Conservation (phyloP, 768 basidiomycete genomes). For the Boletus reticulatus region DNA sequence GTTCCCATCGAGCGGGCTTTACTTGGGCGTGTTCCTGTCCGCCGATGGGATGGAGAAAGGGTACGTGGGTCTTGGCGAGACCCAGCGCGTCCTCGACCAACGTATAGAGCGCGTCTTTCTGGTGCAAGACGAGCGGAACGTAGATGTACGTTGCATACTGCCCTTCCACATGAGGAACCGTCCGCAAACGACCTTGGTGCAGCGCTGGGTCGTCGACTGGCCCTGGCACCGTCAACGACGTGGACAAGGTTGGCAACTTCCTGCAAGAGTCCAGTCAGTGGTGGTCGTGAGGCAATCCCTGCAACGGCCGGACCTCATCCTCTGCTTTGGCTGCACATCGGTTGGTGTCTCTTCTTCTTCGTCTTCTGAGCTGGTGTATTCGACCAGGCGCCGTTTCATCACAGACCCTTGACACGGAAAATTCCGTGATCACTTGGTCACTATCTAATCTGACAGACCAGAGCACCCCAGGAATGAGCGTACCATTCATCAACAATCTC, state of each 20-base stretch:
- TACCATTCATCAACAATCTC: constrained; percentile 75
- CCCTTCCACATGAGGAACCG: constrained; percentile 79
- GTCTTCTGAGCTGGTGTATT: constrained; percentile 52
- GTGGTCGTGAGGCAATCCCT: neutral
- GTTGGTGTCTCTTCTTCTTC: constrained; percentile 7
- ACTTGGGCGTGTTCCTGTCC: constrained; percentile 1
- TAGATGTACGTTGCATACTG: constrained; percentile 84
- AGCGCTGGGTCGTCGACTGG: constrained; percentile 72
- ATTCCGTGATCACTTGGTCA: neutral
- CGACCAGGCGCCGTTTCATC: constrained; percentile 40
- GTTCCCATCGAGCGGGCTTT: constrained; percentile 33
- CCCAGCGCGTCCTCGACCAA: constrained; percentile 45
- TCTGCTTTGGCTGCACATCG: constrained; percentile 21
- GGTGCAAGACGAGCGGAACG: constrained; percentile 53
- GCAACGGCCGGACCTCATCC: constrained; percentile 39
- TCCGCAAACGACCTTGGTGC: constrained; percentile 82
- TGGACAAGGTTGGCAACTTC: constrained; percentile 60
- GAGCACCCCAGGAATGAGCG: constrained; percentile 43
- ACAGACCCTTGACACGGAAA: constrained; percentile 6
- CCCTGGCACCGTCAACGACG: constrained; percentile 41
- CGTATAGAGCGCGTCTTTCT: constrained; percentile 41
- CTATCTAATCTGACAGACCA: constrained; percentile 5
- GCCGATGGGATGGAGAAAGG: constrained; percentile 48
- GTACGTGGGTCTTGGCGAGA: constrained; percentile 43
- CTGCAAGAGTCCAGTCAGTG: constrained; percentile 31